phyloP scores from a whole-genome alignment of 2,329 filamentous ascomycete species.

The Pestalotiopsis fici region DNA sequence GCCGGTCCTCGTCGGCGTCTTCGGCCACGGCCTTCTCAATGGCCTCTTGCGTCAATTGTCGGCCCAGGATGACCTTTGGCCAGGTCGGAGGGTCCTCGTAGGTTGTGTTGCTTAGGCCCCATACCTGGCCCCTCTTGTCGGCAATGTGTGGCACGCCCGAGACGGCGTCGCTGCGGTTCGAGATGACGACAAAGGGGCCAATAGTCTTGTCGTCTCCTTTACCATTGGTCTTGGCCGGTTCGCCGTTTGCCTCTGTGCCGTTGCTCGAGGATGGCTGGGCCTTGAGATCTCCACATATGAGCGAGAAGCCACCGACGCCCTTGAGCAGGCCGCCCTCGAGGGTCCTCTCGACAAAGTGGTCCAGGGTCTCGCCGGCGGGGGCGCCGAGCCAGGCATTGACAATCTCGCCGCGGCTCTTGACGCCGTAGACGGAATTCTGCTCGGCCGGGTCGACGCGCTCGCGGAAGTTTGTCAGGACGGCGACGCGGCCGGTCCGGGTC shows the following conservation, averaged over 20 bases:
- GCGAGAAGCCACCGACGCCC: slow-evolving; percentile 66
- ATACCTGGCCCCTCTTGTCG: slow-evolving; percentile 49
- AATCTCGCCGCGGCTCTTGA: slow-evolving; percentile 63
- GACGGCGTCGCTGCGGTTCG: slow-evolving; percentile 56
- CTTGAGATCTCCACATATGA: slow-evolving; percentile 64
- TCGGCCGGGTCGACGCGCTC: slow-evolving; percentile 53
- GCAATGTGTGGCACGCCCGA: slow-evolving; percentile 60
- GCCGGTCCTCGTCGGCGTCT: slow-evolving; percentile 42
- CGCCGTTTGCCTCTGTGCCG: background rate
- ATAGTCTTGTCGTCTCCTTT: slow-evolving; percentile 22
- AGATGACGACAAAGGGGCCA: slow-evolving; percentile 60
- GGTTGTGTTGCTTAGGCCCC: slow-evolving; percentile 64
- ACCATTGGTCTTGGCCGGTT: too few relatives aligned
- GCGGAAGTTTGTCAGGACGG: slow-evolving; percentile 68
- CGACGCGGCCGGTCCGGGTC: slow-evolving; percentile 59
- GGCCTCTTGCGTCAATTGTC: slow-evolving; percentile 42
- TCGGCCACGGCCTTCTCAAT: slow-evolving; percentile 41
- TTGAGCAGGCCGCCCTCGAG: slow-evolving; percentile 55
- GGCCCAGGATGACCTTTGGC: slow-evolving; percentile 62
- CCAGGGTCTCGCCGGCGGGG: slow-evolving; percentile 45
- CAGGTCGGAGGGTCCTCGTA: slow-evolving; percentile 56
- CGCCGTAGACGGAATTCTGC: slow-evolving; percentile 52
- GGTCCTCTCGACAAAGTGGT: slow-evolving; percentile 52
- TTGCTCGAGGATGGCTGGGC: slow-evolving; percentile 15
- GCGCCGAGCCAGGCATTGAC: slow-evolving; percentile 63